Base-by-base conservation (phyloP, 2,329 filamentous ascomycete genomes). In the Apiospora marii region DNA sequence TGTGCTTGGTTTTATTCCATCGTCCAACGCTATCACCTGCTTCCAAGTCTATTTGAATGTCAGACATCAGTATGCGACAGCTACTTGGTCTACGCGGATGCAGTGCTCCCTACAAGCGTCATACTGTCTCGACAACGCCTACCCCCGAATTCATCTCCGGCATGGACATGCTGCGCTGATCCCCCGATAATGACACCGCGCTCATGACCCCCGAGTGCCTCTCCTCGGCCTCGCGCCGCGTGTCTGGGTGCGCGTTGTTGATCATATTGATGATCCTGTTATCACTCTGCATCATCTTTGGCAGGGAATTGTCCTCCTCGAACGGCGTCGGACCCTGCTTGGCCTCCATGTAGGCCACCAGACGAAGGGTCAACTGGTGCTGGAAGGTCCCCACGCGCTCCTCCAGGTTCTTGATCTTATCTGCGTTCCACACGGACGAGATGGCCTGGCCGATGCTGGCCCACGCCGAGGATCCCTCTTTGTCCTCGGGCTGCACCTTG, bases 351-450 rank as follows among this genome's bases (percentile, higher is more conserved):
- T 41, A 64, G 6, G 58, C 58, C 3, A 64, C 3, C 6, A 64
- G 34, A 1, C 58, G 58, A 13, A 64, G 34, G 3, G 58, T 64
- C 34, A 64, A 5, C 12, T 64, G 34, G 58, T 64, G 4, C 22
- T 64, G 58, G 58, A 41, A 64, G 22, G 34, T 41, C 10, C 58
- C 58, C 8, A 64, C 58, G 8, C 58, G 30, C 10, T 64, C 58
- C 10, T 64, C 58, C 6, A 64, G 58, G 34, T 34, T 64, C 58
- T 64, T 64, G 34, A 64, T 64, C 34, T 64, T 64, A 12, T 64
- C 58, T 19, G 58, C 58, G 4, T 64, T 64, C 58, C 58, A 64
- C 3, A 64, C 34, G 8, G 58, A 64, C 1, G 58, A 34, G 22
- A 64, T 64, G 58, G 58, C 58, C 1, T 64, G 58, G 3, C 58